A percentile compares a stretch with the other conserved stretches of the same genome.
Evolutionary conservation across 2,329 filamentous ascomycete genomes (phyloP).

Genomic region (Plenodomus lindquistii): DNA sequence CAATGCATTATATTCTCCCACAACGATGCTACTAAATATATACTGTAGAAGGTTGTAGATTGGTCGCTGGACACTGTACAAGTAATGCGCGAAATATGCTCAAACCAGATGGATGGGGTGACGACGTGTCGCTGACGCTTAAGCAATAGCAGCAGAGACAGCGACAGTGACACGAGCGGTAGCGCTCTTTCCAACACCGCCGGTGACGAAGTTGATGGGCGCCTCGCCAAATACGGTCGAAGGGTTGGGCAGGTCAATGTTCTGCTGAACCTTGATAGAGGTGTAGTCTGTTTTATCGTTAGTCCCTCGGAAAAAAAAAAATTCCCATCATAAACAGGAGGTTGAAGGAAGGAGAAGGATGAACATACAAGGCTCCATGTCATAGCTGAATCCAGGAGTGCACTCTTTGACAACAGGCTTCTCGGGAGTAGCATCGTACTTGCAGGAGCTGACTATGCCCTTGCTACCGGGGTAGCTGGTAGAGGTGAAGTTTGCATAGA

Average conservation of each 20-base stretch:
- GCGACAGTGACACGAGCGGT: slow-evolving; percentile 6
- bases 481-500: slow-evolving; percentile 10
- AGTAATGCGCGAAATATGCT: no score
- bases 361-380: no score
- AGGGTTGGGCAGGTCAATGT: slow-evolving; percentile 5
- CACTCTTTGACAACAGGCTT: background rate
- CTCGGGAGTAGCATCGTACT: background rate
- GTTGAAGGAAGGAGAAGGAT: no score
- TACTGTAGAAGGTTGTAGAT: background rate
- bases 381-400: slow-evolving; percentile 7
- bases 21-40: background rate
- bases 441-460: slow-evolving; percentile 4
- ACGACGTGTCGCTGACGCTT: no score
- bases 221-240: slow-evolving; percentile 14
- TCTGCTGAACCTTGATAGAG: slow-evolving; percentile 13
- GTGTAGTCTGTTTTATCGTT: no score
- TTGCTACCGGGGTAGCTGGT: slow-evolving; percentile 4
- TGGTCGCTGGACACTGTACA: background rate
- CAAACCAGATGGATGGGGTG: no score
- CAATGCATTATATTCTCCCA: background rate
- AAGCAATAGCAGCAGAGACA: slow-evolving; percentile 13
- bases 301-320: no score
- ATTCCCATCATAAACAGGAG: no score
- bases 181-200: slow-evolving; percentile 1
- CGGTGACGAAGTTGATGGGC: background rate